Conservation (phyloP, 768 basidiomycete genomes). For the Lactarius tabidus region DNA sequence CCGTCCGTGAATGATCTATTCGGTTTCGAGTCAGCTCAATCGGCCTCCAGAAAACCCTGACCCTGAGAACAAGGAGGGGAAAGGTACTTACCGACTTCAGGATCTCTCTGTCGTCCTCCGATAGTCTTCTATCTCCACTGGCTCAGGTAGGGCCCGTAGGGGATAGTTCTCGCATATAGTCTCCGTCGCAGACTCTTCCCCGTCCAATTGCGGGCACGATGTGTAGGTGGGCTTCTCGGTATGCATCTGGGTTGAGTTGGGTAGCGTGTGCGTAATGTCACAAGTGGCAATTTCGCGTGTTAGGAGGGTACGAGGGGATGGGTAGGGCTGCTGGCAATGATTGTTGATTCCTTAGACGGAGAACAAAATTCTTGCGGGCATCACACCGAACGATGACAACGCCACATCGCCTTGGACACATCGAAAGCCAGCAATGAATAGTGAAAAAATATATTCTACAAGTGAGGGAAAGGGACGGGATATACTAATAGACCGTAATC, state of each 20-base stretch:
- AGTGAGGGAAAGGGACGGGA: no score
- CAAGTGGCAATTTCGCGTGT: not conserved
- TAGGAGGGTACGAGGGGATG: not conserved
- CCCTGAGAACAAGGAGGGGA: no score
- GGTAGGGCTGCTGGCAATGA: not conserved
- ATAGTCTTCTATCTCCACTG: constrained; percentile 16
- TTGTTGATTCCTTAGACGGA: not conserved
- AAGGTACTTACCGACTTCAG: constrained; percentile 9
- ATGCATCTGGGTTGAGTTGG: constrained; percentile 4
- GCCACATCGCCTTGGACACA: not conserved
- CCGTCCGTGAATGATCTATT: constrained; percentile 17
- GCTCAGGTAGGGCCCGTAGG: constrained; percentile 4
- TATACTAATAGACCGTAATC: constrained; percentile 30
- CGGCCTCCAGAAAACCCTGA: no score
- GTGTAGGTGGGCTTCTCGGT: not conserved
- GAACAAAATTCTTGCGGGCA: not conserved
- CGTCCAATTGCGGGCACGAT: constrained; percentile 12
- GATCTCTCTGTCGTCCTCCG: constrained; percentile 1
- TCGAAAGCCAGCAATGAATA: not conserved
- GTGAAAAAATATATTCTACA: not conserved
- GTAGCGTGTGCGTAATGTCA: not conserved
- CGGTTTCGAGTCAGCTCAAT: not conserved
- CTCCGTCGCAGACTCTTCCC: constrained; percentile 6
- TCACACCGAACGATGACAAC: not conserved
- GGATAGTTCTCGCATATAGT: constrained; percentile 11